These are phyloP conservation scores for Fraxinus angustifolia DNA, from an alignment of 305 asterid species.

Conservation along the genomic window DNA sequence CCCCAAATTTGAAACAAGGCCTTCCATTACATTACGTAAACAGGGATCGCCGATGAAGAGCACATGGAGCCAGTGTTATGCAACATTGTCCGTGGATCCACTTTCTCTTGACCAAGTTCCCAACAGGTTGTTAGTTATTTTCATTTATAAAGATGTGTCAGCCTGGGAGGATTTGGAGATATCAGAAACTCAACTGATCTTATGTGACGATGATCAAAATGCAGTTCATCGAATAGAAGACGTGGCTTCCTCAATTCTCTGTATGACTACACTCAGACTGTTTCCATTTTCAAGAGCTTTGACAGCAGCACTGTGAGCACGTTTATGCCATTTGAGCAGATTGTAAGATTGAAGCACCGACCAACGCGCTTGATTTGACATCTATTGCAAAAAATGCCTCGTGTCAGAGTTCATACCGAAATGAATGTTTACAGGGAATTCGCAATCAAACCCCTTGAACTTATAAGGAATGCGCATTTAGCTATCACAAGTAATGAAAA, in stretches of 20 bases:
- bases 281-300: conserved; percentile 68
- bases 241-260: conserved; percentile 74
- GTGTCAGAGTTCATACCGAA: conserved; percentile 1
- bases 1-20: background rate
- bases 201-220: background rate
- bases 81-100: background rate
- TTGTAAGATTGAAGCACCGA: conserved; percentile 86
- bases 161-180: background rate
- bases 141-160: background rate
- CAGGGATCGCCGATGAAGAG: background rate
- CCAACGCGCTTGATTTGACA: conserved; percentile 99
- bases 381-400: conserved; percentile 31
- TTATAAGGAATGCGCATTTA: background rate
- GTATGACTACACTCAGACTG: conserved; percentile 65
- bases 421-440: background rate
- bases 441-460: background rate
- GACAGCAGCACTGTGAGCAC: conserved; percentile 78
- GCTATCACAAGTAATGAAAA: conserved; percentile 15
- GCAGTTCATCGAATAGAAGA: conserved; percentile 33
- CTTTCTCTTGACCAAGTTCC: background rate
- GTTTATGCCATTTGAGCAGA: conserved; percentile 79
- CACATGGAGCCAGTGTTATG: background rate
- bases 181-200: conserved; percentile 5
- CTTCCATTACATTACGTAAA: conserved; percentile 1
- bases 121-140: background rate